Evolutionary conservation across 306 rosid genomes (phyloP).

Genomic region (Rosa chinensis): DNA sequence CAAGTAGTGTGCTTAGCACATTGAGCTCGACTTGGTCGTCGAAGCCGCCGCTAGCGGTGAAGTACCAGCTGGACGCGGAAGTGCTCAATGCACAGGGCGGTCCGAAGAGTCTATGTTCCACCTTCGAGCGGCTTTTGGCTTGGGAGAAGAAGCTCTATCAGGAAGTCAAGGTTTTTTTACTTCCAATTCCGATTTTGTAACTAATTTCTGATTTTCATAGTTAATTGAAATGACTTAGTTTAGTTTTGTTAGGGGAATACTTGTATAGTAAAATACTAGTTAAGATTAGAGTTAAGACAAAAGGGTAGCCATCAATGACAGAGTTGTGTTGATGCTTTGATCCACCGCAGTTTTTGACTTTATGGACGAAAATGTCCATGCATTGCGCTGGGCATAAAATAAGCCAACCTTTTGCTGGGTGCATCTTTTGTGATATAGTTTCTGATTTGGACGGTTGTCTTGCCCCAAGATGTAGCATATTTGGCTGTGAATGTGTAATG

Average conservation of each 20-base stretch:
- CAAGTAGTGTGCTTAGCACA: constrained; percentile 78
- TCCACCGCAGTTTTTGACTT: constrained; percentile 49
- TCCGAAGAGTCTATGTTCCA: constrained; percentile 79
- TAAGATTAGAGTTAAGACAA: constrained; percentile 21
- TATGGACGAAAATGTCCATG: constrained; percentile 40
- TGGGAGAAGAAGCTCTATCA: constrained; percentile 98
- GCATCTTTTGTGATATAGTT: constrained; percentile 16
- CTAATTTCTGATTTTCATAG: not conserved
- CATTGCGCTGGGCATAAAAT: not conserved
- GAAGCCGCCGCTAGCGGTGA: constrained; percentile 91
- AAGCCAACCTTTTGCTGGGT: not conserved
- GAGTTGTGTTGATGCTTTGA: not conserved
- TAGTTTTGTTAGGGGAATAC: not conserved
- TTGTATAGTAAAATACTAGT: not conserved
- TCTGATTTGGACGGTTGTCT: constrained; percentile 40
- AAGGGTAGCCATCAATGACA: constrained; percentile 20
- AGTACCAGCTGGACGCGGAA: constrained; percentile 70
- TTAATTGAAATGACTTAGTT: not conserved
- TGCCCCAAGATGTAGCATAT: constrained; percentile 10
- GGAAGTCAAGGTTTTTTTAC: constrained; percentile 68
- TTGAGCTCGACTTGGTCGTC: constrained; percentile 98
- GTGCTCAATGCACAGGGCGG: constrained; percentile 61
- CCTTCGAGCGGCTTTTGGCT: constrained; percentile 84
- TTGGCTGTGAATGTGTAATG: constrained; percentile 2
- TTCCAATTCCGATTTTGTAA: too few relatives aligned